phyloP scores from a whole-genome alignment of 1,284 basidiomycete species.

The Bondarzewia mesenterica region DNA sequence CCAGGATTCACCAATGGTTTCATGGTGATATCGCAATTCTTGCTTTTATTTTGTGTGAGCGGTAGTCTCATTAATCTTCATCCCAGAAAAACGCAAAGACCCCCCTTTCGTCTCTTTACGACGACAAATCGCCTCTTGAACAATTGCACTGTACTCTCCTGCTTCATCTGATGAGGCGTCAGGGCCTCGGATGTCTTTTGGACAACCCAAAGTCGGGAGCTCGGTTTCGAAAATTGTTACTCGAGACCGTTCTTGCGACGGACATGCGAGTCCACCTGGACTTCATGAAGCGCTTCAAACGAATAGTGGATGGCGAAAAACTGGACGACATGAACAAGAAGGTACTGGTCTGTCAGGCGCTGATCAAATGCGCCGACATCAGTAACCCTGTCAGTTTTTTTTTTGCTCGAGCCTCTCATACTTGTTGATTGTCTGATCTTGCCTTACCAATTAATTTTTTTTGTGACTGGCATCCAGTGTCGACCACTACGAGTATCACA shows the following conservation, averaged over 20 bases:
- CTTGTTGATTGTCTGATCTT: no score
- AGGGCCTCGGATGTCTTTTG: constrained; percentile 65
- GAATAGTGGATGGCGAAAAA: constrained; percentile 33
- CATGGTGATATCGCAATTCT: constrained; percentile 54
- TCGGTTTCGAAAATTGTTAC: constrained; percentile 66
- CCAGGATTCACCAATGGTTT: constrained; percentile 88
- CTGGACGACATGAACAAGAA: constrained; percentile 40
- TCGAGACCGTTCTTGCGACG: constrained; percentile 79
- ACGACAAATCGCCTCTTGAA: constrained; percentile 84
- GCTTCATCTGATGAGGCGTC: constrained; percentile 72
- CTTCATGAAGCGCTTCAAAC: constrained; percentile 68
- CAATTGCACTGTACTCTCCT: constrained; percentile 89
- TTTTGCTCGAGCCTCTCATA: constrained; percentile 8
- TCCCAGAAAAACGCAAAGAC: constrained; percentile 89
- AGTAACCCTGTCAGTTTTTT: constrained; percentile 77
- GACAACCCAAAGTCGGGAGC: constrained; percentile 42
- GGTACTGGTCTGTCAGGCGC: constrained; percentile 77
- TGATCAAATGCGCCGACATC: constrained; percentile 95
- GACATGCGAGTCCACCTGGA: constrained; percentile 87
- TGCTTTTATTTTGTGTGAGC: background rate
- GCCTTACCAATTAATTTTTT: background rate
- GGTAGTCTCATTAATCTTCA: constrained; percentile 4
- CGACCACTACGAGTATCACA: constrained; percentile 87
- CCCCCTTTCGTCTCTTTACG: constrained; percentile 81
- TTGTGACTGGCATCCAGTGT: constrained; percentile 39